Conservation (phyloP, 176 grass and related monocot species). For the Carex littledalei region DNA sequence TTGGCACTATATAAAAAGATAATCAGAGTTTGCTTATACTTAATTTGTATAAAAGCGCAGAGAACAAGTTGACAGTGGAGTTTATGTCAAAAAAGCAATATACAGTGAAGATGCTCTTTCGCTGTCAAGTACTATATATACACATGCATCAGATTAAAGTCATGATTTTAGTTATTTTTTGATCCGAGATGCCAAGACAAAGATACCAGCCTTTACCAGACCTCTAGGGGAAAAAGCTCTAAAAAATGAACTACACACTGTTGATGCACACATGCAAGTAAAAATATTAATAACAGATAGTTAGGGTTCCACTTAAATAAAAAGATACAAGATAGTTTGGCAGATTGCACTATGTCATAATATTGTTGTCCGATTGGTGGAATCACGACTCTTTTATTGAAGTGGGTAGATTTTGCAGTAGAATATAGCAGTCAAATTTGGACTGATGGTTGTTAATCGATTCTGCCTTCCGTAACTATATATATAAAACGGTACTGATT, state of each 20-base stretch:
- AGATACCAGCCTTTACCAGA: slow-evolving; percentile 22
- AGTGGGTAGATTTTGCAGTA: neutral
- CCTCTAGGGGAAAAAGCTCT: neutral
- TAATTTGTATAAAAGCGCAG: slow-evolving; percentile 3
- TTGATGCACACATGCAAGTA: slow-evolving; percentile 9
- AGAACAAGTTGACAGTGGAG: neutral
- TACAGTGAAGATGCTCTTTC: neutral
- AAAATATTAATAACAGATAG: neutral
- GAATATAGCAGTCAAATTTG: neutral
- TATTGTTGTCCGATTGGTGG: neutral
- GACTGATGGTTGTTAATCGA: neutral
- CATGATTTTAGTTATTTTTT: slow-evolving; percentile 17
- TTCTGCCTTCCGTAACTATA: neutral
- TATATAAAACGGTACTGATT: neutral
- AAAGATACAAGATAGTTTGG: neutral
- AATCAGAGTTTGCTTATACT: slow-evolving; percentile 1
- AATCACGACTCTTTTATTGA: slow-evolving; percentile 1
- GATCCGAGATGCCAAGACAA: slow-evolving; percentile 22
- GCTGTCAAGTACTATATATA: slow-evolving; percentile 9
- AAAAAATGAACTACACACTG: slow-evolving; percentile 5
- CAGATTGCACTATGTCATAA: neutral
- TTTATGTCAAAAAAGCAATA: neutral
- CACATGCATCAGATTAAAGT: slow-evolving; percentile 14
- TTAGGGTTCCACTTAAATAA: neutral
- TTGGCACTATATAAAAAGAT: neutral